Conservation (phyloP, 2,329 filamentous ascomycete genomes). For the Claviceps digitariae region DNA sequence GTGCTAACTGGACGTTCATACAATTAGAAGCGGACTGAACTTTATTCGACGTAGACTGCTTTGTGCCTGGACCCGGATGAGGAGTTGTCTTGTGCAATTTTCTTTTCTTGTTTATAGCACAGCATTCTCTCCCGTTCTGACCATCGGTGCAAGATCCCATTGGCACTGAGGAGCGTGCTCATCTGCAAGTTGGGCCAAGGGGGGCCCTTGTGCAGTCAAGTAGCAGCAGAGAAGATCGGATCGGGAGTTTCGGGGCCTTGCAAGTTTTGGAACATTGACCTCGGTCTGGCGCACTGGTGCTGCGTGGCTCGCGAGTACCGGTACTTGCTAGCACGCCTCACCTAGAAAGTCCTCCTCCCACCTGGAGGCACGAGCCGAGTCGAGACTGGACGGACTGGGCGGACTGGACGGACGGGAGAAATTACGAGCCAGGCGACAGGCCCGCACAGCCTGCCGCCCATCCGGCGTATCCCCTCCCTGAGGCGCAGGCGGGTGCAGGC, state of each 20-base stretch:
- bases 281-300: background rate
- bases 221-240: background rate
- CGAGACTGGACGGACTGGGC: background rate
- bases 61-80: constrained; percentile 1
- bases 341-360: too few relatives aligned
- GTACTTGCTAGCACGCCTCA: background rate
- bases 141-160: background rate
- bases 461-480: background rate
- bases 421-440: background rate
- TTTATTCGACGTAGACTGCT: background rate
- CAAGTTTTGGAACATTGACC: background rate
- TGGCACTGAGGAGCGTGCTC: background rate
- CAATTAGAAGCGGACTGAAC: constrained; percentile 1
- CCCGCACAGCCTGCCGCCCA: constrained; percentile 1
- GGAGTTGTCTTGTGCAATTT: background rate
- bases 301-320: background rate
- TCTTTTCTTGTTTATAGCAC: background rate
- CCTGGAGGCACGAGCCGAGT: background rate
- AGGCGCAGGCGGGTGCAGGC: background rate
- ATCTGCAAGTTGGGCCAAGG: background rate
- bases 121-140: background rate
- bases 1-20: constrained; percentile 3
- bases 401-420: background rate
- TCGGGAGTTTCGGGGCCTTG: background rate
- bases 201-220: background rate